Evolutionary conservation across 2,329 filamentous ascomycete species (phyloP).

Genomic region (Sporothrix variecibatus): DNA sequence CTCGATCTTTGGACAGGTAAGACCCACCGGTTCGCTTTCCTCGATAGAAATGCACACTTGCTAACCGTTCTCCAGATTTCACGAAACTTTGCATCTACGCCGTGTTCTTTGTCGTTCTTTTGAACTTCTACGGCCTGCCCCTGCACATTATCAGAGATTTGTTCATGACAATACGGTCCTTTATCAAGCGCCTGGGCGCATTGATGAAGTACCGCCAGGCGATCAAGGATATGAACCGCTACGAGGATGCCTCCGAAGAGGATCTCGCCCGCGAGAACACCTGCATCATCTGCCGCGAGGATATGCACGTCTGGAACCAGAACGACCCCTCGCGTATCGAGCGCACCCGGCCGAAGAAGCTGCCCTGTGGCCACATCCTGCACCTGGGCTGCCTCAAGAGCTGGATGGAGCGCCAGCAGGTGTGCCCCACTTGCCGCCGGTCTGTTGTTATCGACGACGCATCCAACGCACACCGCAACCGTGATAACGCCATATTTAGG

Average conservation of each 20-base stretch:
- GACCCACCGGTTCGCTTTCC: background rate
- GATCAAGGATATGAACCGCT: slow-evolving; percentile 90
- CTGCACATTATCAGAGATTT: slow-evolving; percentile 97
- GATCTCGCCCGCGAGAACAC: slow-evolving; percentile 86
- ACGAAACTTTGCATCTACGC: slow-evolving; percentile 87
- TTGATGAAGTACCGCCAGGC: slow-evolving; percentile 89
- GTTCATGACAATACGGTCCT: slow-evolving; percentile 90
- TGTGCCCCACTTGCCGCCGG: slow-evolving; percentile 89
- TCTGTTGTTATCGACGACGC: slow-evolving; percentile 67
- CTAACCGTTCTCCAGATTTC: slow-evolving; percentile 62
- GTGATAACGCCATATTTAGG: slow-evolving; percentile 40
- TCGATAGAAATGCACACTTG: slow-evolving; percentile 19
- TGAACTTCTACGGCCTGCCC: slow-evolving; percentile 91
- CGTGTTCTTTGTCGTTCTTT: slow-evolving; percentile 88
- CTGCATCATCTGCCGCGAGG: slow-evolving; percentile 96
- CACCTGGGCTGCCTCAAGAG: slow-evolving; percentile 94
- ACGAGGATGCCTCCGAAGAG: slow-evolving; percentile 85
- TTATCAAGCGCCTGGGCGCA: slow-evolving; percentile 84
- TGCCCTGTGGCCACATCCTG: slow-evolving; percentile 93
- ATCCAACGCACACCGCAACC: slow-evolving; percentile 37
- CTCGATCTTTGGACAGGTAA: slow-evolving; percentile 80
- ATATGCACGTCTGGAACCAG: slow-evolving; percentile 80
- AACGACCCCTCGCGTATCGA: slow-evolving; percentile 72
- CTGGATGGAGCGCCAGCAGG: slow-evolving; percentile 96
- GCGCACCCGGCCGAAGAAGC: slow-evolving; percentile 85